phyloP scores from a whole-genome alignment of 805 yeast genomes.

The Zygotorulaspora chibaensis region DNA sequence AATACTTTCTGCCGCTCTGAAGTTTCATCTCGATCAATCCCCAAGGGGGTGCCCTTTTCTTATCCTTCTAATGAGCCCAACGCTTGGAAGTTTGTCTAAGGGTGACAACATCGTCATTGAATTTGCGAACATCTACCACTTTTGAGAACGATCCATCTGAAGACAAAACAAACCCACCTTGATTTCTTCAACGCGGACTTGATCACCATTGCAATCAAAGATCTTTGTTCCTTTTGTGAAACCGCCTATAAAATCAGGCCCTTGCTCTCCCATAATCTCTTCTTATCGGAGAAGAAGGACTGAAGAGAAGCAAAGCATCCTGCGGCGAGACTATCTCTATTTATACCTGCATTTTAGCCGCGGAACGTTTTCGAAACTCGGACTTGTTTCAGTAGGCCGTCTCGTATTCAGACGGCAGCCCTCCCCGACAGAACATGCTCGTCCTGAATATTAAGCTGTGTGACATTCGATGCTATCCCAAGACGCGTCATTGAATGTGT shows the following conservation, averaged over 20 bases:
- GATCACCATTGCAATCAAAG: background rate
- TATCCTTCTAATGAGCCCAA: background rate
- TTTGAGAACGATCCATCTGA: background rate
- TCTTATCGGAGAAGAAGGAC: no score
- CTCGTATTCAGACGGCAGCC: no score
- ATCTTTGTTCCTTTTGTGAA: background rate
- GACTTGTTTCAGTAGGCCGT: no score
- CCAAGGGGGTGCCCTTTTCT: background rate
- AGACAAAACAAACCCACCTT: background rate
- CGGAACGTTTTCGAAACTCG: no score
- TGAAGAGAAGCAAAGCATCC: no score
- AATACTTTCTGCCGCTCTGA: background rate
- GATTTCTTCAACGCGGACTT: background rate
- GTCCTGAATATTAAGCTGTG: no score
- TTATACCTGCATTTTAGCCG: no score
- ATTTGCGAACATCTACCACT: conserved; percentile 1
- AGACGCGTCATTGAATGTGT: no score
- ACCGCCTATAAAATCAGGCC: background rate
- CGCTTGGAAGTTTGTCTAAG: background rate
- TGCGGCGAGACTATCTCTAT: no score
- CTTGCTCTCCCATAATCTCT: background rate
- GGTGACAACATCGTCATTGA: background rate
- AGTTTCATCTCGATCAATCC: background rate
- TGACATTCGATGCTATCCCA: no score
- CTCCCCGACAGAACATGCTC: no score